A percentile compares a stretch with the other conserved stretches of the same genome.
phyloP scores from a whole-genome alignment of 2,329 filamentous ascomycete species.

The Aspergillus sp. region DNA sequence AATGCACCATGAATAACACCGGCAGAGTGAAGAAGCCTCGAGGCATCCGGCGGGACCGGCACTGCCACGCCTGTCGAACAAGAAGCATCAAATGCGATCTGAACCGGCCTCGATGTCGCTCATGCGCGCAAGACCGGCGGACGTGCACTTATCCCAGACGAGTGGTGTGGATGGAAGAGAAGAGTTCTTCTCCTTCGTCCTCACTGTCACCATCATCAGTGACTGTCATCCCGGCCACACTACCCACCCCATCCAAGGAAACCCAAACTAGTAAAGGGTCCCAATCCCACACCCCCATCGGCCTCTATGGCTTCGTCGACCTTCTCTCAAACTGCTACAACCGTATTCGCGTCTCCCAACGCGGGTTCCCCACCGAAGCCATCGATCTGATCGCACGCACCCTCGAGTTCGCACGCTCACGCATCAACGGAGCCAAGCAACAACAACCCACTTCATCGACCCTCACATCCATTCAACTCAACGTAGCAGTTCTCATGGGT shows the following conservation, averaged over 20 bases:
- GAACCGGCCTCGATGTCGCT: neutral
- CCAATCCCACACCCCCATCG: neutral
- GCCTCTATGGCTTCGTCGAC: neutral
- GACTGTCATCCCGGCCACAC: neutral
- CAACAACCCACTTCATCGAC: neutral
- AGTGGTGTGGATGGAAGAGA: neutral
- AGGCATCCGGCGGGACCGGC: neutral
- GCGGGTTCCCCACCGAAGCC: neutral
- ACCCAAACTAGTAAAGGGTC: neutral
- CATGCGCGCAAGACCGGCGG: neutral
- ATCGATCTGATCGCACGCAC: neutral
- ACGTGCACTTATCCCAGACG: neutral
- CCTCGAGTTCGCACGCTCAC: neutral
- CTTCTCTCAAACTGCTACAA: neutral
- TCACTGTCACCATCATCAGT: neutral
- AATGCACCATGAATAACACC: neutral
- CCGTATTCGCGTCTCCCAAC: neutral
- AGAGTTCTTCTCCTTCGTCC: neutral
- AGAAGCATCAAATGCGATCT: neutral
- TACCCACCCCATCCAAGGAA: neutral
- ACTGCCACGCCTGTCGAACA: neutral
- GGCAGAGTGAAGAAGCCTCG: neutral
- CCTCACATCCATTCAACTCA: neutral
- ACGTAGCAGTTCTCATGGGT: neutral
- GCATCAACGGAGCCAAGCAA: neutral